phyloP scores from a whole-genome alignment of 176 grass and related monocot genomes.

The Triticum timopheevii region DNA sequence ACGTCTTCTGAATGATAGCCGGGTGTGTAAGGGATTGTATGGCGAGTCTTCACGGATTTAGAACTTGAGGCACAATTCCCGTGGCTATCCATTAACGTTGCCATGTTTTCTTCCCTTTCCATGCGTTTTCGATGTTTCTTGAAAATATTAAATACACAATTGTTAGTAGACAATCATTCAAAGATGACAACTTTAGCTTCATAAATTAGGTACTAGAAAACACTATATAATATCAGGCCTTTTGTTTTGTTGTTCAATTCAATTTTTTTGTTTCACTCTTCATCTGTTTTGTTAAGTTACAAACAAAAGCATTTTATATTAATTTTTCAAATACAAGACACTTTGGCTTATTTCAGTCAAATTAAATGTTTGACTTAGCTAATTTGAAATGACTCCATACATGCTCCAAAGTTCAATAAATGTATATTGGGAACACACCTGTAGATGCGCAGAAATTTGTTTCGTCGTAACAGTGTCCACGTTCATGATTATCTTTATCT shows the following conservation, averaged over 20 bases:
- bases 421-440: neutral
- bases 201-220: neutral
- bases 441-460: slow-evolving; percentile 38
- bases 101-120: neutral
- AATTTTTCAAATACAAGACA: neutral
- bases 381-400: neutral
- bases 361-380: neutral
- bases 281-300: neutral
- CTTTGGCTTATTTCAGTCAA: neutral
- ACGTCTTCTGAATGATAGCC: neutral
- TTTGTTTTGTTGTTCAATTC: neutral
- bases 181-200: neutral
- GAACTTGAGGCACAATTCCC: neutral
- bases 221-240: neutral
- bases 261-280: neutral
- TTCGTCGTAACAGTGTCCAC: neutral
- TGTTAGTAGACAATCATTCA: neutral
- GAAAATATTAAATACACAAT: neutral
- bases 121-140: slow-evolving; percentile 31
- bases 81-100: neutral
- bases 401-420: neutral
- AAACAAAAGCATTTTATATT: neutral
- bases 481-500: slow-evolving; percentile 26
- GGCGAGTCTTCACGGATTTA: neutral
- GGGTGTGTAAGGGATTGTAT: neutral